These are phyloP conservation scores for Fusarium tanahbumbuense DNA, from an alignment of 2,329 filamentous ascomycete species.

Conservation along the genomic window DNA sequence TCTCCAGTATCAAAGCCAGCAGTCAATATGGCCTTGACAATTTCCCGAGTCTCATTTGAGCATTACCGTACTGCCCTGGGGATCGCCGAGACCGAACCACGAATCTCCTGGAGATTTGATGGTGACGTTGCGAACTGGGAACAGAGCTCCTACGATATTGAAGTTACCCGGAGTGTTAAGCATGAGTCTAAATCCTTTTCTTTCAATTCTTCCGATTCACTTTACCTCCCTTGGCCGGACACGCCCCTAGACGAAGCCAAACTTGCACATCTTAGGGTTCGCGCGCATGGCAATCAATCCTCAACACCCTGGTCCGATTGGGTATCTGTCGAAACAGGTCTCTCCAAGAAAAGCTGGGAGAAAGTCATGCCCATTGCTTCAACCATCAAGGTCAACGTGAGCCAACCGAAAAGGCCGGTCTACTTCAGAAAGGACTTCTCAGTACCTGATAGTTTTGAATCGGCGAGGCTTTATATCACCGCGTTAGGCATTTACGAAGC, in stretches of 20 bases:
- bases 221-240: constrained; percentile 59
- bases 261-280: constrained; percentile 49
- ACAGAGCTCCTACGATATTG: constrained; percentile 58
- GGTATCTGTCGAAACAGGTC: background rate
- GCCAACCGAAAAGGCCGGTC: background rate
- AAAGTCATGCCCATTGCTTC: background rate
- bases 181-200: constrained; percentile 26
- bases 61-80: constrained; percentile 56
- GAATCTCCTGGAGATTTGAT: constrained; percentile 60
- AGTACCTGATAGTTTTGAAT: constrained; percentile 37
- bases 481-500: constrained; percentile 59
- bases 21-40: background rate
- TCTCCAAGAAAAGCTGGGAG: background rate
- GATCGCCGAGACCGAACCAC: constrained; percentile 57
- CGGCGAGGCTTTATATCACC: constrained; percentile 60
- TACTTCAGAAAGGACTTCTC: constrained; percentile 52
- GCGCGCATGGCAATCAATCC: constrained; percentile 38
- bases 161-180: constrained; percentile 47
- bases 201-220: constrained; percentile 52
- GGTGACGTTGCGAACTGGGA: constrained; percentile 55
- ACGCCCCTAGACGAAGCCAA: constrained; percentile 48
- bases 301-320: background rate
- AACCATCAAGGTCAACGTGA: background rate
- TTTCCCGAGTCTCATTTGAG: constrained; percentile 46
- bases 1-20: too few species aligned